Evolutionary conservation across 2,329 filamentous ascomycete species (phyloP), one percentile per base, ranked within the genome.

Genomic region (Onygena corvina): DNA sequence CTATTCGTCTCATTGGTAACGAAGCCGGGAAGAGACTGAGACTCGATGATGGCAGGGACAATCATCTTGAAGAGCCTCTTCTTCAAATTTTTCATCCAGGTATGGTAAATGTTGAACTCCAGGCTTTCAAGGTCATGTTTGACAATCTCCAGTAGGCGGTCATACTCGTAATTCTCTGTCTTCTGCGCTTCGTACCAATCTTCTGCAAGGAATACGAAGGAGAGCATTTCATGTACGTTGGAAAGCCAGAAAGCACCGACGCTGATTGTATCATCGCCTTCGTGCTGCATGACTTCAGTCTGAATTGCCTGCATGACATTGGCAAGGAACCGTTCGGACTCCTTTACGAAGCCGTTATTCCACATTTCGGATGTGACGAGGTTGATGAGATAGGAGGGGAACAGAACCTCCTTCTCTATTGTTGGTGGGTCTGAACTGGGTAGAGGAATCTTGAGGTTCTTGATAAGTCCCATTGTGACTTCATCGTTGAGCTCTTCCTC

Each of bases 221-320:
- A 98, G 49, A 98, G 79, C 92, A 98, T 98, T 71, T 98, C 92
- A 67, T 98, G 92, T 42, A 98, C 92, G 67, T 98, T 98, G 44
- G 90, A 96, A 46, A 98, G 76, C 92, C 92, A 98, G 77, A 98
- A 98, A 31, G 92, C 86, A 51, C 92, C 92, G 27, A 89, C 88
- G 68, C 95, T 96, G 70, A 98, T 86, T 31, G 90, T 89, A 61
- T 96, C 90, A 52, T 98, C 92, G 38, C 89, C 89, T 58, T 98
- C 90, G 64, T 98, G 88, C 64, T 94, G 86, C 92, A 98, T 96
- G 50, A 98, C 92, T 66, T 98, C 92, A 66, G 96, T 89, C 67
- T 98, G 92, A 61, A 98, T 96, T 5, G 89, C 94, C 70, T 96
- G 92, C 92, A 98, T 98, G 56, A 98, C 92, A 61, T 96, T 98